Evolutionary conservation across 2,329 filamentous ascomycete genomes (phyloP).

Genomic region (Aspergillus tanneri): DNA sequence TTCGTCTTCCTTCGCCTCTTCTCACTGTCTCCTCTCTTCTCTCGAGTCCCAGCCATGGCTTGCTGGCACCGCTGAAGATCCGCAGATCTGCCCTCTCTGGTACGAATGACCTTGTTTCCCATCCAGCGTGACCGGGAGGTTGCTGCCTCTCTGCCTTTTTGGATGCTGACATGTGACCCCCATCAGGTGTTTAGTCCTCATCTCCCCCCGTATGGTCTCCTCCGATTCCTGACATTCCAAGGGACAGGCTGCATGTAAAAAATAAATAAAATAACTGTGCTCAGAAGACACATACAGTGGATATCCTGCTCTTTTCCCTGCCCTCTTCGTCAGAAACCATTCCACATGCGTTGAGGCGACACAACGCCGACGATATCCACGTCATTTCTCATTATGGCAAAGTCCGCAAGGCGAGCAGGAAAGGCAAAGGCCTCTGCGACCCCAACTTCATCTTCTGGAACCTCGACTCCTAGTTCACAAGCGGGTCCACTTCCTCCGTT

Average conservation of each 20-base stretch:
- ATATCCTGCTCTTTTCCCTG: neutral
- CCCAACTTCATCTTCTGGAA: constrained; percentile 24
- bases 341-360: neutral
- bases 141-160: too few species aligned
- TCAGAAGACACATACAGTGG: too few species aligned
- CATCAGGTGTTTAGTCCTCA: too few species aligned
- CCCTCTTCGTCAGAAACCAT: neutral
- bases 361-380: neutral
- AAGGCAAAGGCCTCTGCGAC: constrained; percentile 31
- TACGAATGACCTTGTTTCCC: neutral
- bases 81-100: neutral
- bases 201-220: too few species aligned
- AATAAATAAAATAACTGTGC: too few species aligned
- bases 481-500: constrained; percentile 63
- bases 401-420: constrained; percentile 31
- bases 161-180: neutral
- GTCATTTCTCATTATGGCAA: constrained; percentile 32
- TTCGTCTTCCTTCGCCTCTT: neutral
- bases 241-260: too few species aligned
- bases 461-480: constrained; percentile 35
- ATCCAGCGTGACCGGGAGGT: neutral
- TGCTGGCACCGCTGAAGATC: neutral
- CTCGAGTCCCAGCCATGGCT: neutral
- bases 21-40: neutral
- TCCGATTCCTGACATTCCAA: too few species aligned